A percentile compares a stretch with the other conserved stretches of the same genome.
phyloP scores from a whole-genome alignment of 225 moss, liverwort and hornwort species.

The Polytrichum commune region DNA sequence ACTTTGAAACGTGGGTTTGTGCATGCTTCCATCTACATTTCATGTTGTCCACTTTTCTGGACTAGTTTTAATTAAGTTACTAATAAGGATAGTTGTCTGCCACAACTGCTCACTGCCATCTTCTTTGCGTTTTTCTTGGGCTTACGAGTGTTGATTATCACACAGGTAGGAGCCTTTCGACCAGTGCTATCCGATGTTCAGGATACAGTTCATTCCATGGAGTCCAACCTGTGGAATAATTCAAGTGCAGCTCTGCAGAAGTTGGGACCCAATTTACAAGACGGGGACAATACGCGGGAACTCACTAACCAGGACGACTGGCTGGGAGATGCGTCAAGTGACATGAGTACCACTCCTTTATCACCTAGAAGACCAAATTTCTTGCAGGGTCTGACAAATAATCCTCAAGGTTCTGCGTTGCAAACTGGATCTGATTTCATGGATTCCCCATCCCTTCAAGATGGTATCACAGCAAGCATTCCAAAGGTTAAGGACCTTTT shows the following conservation, averaged over 20 bases:
- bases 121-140: background rate
- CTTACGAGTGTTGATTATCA: background rate
- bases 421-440: constrained; percentile 17
- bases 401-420: constrained; percentile 16
- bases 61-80: no score
- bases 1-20: no score
- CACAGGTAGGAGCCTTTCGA: background rate
- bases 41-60: no score
- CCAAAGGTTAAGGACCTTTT: constrained; percentile 42
- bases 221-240: constrained; percentile 24
- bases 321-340: constrained; percentile 56
- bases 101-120: background rate
- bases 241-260: constrained; percentile 17
- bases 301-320: constrained; percentile 23
- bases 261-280: constrained; percentile 18
- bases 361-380: constrained; percentile 25
- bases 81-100: no score
- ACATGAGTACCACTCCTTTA: constrained; percentile 56
- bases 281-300: constrained; percentile 28
- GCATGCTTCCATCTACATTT: no score
- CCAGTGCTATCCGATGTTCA: background rate
- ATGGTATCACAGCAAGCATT: constrained; percentile 36
- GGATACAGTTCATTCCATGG: constrained; percentile 2
- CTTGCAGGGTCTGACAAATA: constrained; percentile 20
- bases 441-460: constrained; percentile 39